phyloP scores from a whole-genome alignment of 257 asterid genomes.

The Petrea volubilis region DNA sequence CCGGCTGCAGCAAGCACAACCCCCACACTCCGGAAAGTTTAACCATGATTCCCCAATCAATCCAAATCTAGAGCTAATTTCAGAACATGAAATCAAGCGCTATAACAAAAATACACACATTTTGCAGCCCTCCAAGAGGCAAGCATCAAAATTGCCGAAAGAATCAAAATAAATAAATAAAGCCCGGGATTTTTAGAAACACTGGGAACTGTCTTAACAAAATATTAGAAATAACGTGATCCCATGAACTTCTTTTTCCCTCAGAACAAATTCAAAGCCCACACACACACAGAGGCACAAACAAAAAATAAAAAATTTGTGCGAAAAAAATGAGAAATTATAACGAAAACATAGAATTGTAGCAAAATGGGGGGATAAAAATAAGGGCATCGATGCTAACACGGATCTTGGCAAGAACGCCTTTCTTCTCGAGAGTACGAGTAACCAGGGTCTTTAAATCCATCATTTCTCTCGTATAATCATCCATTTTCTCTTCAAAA shows the following conservation, averaged over 20 bases:
- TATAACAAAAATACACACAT: not conserved
- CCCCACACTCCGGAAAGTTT: not conserved
- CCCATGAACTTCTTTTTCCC: not conserved
- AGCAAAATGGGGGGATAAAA: not conserved
- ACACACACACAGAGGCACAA: not conserved
- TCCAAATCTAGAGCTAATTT: not conserved
- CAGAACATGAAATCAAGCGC: not conserved
- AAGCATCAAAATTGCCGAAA: not conserved
- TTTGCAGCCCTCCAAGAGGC: not conserved
- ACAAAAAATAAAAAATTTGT: not conserved
- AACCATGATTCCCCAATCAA: constrained; percentile 2
- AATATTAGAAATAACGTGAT: constrained; percentile 2
- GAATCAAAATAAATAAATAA: not conserved
- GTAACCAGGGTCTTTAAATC: constrained; percentile 98
- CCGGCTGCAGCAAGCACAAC: not conserved
- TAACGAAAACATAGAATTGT: constrained; percentile 4
- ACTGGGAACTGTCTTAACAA: not conserved
- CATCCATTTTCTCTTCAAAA: constrained; percentile 63
- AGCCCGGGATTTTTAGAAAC: not conserved
- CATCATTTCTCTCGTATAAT: constrained; percentile 98
- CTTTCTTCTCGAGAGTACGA: constrained; percentile 96
- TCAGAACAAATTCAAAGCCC: not conserved
- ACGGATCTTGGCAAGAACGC: constrained; percentile 99
- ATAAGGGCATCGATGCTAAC: constrained; percentile 43
- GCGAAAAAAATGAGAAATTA: not conserved